These are phyloP conservation scores for Pythium volutum DNA, from an alignment of 352 stramenopile genomes.

Conservation along the genomic window DNA sequence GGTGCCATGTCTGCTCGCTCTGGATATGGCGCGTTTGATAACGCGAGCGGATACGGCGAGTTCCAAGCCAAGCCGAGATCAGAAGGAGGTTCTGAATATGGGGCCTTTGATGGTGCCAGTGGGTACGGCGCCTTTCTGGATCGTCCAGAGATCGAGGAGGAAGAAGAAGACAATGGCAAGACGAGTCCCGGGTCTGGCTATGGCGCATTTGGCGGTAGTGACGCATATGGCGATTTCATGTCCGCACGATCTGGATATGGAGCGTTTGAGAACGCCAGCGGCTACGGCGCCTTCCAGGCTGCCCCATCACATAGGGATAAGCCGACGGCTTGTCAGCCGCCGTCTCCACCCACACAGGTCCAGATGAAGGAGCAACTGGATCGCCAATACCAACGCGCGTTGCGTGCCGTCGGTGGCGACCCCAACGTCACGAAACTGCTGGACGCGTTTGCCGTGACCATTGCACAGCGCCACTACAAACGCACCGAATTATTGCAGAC, in stretches of 20 bases:
- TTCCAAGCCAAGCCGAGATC: constrained; percentile 7
- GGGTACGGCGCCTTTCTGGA: constrained; percentile 40
- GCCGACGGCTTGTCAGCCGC: too few relatives aligned
- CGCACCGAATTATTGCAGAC: constrained; percentile 48
- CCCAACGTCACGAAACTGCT: constrained; percentile 32
- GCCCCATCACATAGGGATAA: too few relatives aligned
- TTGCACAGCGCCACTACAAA: constrained; percentile 41
- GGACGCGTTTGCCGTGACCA: constrained; percentile 30
- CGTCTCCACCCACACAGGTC: neutral
- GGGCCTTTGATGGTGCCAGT: constrained; percentile 29
- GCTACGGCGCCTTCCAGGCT: too few relatives aligned
- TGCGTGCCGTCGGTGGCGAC: constrained; percentile 35
- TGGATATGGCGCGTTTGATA: constrained; percentile 26
- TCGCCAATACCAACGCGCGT: constrained; percentile 40
- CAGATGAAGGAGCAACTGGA: constrained; percentile 27
- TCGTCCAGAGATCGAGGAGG: constrained; percentile 9
- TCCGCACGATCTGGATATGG: too few relatives aligned
- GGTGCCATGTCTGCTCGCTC: neutral
- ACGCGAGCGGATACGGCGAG: constrained; percentile 20
- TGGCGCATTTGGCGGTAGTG: too few relatives aligned
- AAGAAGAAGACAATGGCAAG: neutral
- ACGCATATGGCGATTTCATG: too few relatives aligned
- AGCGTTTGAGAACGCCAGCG: too few relatives aligned
- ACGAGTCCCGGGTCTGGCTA: neutral
- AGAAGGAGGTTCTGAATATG: constrained; percentile 21